Conservation (phyloP, 2,329 filamentous ascomycete genomes). For the Aureobasidium pullulans region DNA sequence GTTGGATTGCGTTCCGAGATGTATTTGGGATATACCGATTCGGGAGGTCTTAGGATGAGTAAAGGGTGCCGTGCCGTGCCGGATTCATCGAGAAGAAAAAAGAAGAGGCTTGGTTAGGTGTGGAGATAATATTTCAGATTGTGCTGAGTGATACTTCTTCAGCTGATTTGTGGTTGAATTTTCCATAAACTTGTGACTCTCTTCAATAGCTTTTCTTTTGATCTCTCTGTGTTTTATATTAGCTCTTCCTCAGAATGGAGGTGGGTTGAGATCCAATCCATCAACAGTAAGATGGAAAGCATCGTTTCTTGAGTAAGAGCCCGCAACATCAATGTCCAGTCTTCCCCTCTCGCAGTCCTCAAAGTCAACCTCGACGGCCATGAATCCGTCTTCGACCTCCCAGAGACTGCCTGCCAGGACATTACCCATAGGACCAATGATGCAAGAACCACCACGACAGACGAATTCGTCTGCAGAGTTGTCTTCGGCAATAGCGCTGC, state of each 20-base stretch:
- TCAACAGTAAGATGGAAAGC: constrained; percentile 54
- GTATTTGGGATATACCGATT: too few species aligned
- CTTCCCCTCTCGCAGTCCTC: constrained; percentile 78
- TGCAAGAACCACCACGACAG: constrained; percentile 72
- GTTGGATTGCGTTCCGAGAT: too few species aligned
- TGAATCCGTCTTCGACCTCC: constrained; percentile 63
- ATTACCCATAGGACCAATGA: constrained; percentile 72
- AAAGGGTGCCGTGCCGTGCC: too few species aligned
- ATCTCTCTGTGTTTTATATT: too few species aligned
- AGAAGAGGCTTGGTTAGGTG: too few species aligned
- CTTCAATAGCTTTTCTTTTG: too few species aligned
- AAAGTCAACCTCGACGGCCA: constrained; percentile 71
- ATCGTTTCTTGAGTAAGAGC: constrained; percentile 74
- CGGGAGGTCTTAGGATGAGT: too few species aligned
- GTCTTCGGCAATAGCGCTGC: constrained; percentile 8
- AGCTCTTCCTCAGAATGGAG: constrained; percentile 30
- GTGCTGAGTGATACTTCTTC: too few species aligned
- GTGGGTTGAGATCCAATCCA: constrained; percentile 52
- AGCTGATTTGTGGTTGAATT: too few species aligned
- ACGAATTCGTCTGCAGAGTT: constrained; percentile 44
- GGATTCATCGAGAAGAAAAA: too few species aligned
- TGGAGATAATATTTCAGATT: too few species aligned
- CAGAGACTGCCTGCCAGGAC: constrained; percentile 74
- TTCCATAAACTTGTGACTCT: too few species aligned
- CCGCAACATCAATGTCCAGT: constrained; percentile 75